Evolutionary conservation across 768 basidiomycete species (phyloP).

Genomic region (Lentinula detonsa): DNA sequence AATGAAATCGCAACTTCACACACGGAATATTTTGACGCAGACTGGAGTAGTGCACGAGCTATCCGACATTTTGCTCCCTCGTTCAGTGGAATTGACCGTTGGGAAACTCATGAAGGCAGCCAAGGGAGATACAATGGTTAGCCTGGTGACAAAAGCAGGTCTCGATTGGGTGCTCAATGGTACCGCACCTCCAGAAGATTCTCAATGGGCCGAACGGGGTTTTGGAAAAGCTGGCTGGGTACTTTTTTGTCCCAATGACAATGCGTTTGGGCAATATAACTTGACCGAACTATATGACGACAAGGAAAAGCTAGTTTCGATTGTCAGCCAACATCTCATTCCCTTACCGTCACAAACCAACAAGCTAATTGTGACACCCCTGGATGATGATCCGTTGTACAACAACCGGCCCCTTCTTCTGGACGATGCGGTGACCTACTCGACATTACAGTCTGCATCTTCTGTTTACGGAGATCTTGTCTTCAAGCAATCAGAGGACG

Average conservation of each 20-base stretch:
- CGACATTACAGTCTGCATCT: constrained; percentile 63
- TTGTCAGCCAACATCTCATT: constrained; percentile 77
- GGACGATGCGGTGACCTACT: constrained; percentile 66
- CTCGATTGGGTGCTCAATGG: constrained; percentile 92
- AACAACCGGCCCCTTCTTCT: constrained; percentile 72
- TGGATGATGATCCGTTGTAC: constrained; percentile 27
- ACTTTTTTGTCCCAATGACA: constrained; percentile 85
- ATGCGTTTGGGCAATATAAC: constrained; percentile 85
- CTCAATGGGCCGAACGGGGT: constrained; percentile 52
- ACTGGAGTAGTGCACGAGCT: constrained; percentile 92
- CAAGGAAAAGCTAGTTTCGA: constrained; percentile 40
- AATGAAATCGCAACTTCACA: constrained; percentile 53
- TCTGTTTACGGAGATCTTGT: constrained; percentile 80
- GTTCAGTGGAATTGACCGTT: constrained; percentile 78
- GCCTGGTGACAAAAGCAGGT: constrained; percentile 76
- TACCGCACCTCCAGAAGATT: constrained; percentile 65
- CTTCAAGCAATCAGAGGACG: constrained; percentile 50
- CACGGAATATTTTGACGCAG: constrained; percentile 69
- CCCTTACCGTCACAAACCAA: constrained; percentile 29
- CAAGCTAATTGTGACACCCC: background rate
- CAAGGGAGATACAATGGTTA: constrained; percentile 84
- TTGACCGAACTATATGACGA: constrained; percentile 67
- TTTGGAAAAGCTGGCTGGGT: constrained; percentile 69
- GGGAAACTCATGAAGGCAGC: constrained; percentile 90
- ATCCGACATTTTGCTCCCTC: constrained; percentile 79